Conservation (phyloP, 2,329 filamentous ascomycete species). For the Thelonectria blattea region DNA sequence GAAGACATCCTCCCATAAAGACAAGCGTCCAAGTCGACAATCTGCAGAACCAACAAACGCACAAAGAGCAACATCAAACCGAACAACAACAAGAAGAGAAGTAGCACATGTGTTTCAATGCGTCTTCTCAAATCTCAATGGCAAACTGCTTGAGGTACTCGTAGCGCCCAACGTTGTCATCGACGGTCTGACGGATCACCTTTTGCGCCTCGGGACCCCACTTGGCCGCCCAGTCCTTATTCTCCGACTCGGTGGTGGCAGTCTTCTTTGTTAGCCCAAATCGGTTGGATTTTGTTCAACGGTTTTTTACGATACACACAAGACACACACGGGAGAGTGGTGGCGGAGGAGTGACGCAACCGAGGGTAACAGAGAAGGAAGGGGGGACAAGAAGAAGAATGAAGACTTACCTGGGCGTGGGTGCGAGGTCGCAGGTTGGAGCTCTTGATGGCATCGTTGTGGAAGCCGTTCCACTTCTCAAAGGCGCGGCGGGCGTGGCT, state of each 20-base stretch:
- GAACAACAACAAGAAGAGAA: background rate
- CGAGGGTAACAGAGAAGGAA: too few species aligned
- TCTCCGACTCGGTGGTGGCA: constrained; percentile 69
- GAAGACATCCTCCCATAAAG: background rate
- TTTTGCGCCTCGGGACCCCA: constrained; percentile 75
- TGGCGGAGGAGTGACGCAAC: constrained; percentile 27
- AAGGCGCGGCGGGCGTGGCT: constrained; percentile 78
- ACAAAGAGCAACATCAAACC: constrained; percentile 11
- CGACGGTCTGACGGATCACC: constrained; percentile 72
- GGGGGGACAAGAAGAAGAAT: background rate
- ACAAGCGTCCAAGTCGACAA: constrained; percentile 8
- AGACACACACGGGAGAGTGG: background rate
- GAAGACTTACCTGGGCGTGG: constrained; percentile 65
- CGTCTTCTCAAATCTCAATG: constrained; percentile 24
- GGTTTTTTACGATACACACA: constrained; percentile 29
- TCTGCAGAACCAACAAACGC: constrained; percentile 14
- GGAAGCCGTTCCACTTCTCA: constrained; percentile 97
- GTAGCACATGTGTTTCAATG: constrained; percentile 32
- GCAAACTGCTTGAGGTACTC: constrained; percentile 80
- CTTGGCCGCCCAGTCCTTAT: constrained; percentile 75
- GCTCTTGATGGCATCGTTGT: constrained; percentile 91
- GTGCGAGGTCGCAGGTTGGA: constrained; percentile 74
- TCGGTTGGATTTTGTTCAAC: constrained; percentile 29
- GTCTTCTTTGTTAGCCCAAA: constrained; percentile 55
- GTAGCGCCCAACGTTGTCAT: constrained; percentile 75